Evolutionary conservation across 2,329 filamentous ascomycete genomes (phyloP), one percentile per base, ranked within the genome.

Genomic region (Hypoxylon sp.): DNA sequence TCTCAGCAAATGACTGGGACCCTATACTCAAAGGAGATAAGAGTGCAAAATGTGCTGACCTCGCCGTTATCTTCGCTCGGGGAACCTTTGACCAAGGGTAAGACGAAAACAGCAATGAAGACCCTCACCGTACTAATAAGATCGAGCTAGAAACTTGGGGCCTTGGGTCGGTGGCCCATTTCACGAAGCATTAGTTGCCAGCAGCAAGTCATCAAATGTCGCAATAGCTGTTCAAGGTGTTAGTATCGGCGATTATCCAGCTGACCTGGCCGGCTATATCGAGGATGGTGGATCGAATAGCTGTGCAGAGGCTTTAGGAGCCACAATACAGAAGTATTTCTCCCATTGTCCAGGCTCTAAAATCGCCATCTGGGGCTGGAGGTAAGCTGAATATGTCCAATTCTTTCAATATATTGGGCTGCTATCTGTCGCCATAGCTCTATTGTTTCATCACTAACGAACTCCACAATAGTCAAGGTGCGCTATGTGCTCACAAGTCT

Each of bases 41-140:
- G n/a, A 53, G 46, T 11, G 71, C 70, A 50, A 26, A 47, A 46
- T 70, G 68, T 29, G 60, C 67, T 17, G 71, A 73, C 22, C 65
- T 72, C 19, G 71, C 71, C 10, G 70, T 73, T 24, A 70, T 72
- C 22, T 73, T 73, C 35, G 71, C 71, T 19, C 62, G 71, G 17
- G 70, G 71, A 26, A 73, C 71, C 11, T 73, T 73, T 51, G 71
- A 73, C 26, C 35, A 64, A 54, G 67, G 67, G 71, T 72, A 63
- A 63, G 71, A 14, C 9, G 13, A 35, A 47, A 24, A n/a, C 6
- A 44, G n/a, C n/a, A n/a, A 48, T 6, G 3, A 11, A 52, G 6
- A 17, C 0, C 6, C 17, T 52, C 6, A 19, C 33, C 11, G 33
- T 53, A 39, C 51, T 65, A 42, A 65, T 31, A 14, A 60, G 63